Percentiles rank a stretch among this genome's conserved stretches.
These are phyloP conservation scores for Neocatenulostroma microsporum DNA, from an alignment of 2,329 filamentous ascomycete species.

Conservation along the genomic window DNA sequence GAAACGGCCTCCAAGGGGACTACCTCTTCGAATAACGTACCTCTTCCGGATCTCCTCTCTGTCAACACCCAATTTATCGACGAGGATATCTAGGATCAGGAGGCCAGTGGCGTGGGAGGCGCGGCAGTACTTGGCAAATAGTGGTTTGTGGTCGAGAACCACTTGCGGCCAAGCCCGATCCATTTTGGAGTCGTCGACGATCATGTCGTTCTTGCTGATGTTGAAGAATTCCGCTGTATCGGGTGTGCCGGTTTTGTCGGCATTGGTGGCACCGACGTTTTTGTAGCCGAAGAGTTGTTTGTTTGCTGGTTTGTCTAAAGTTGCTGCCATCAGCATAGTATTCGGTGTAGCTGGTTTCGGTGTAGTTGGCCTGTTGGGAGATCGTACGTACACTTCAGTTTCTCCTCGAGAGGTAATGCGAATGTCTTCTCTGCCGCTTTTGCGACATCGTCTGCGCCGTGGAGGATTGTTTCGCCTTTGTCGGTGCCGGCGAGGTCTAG, in stretches of 20 bases:
- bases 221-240: slow-evolving; percentile 53
- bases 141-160: slow-evolving; percentile 19
- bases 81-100: slow-evolving; percentile 41
- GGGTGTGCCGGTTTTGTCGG: slow-evolving; percentile 42
- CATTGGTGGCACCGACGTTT: slow-evolving; percentile 37
- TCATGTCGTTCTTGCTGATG: slow-evolving; percentile 47
- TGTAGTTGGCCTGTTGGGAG: too few species aligned
- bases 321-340: too few species aligned
- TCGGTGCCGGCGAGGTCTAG: slow-evolving; percentile 38
- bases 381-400: too few species aligned
- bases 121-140: slow-evolving; percentile 39
- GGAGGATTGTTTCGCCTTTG: slow-evolving; percentile 21
- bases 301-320: slow-evolving; percentile 44
- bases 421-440: slow-evolving; percentile 40
- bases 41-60: slow-evolving; percentile 34
- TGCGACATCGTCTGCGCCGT: slow-evolving; percentile 22
- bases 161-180: slow-evolving; percentile 20
- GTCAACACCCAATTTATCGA: slow-evolving; percentile 38
- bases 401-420: slow-evolving; percentile 41
- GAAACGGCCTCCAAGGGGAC: too few species aligned
- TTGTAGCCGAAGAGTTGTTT: slow-evolving; percentile 33
- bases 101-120: slow-evolving; percentile 41
- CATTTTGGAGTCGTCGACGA: slow-evolving; percentile 32
- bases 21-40: too few species aligned
- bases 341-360: too few species aligned